Evolutionary conservation across 78 protist genomes (phyloP), one percentile per base, ranked within the genome.

Genomic region (Tieghemostelium lacteum): DNA sequence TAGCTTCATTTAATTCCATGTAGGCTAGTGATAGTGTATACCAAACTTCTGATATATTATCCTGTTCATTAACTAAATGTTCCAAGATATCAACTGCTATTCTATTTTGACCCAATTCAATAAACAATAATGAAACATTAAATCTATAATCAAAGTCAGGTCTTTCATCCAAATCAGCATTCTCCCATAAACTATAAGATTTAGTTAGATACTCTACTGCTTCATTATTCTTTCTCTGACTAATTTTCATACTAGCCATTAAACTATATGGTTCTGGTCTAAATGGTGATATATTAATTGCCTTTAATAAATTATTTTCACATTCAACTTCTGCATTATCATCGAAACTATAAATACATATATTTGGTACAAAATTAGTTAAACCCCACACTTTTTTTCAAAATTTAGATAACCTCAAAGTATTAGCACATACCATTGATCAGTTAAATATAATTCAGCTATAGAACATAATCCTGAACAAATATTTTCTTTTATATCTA

Each of bases 41-140:
- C 88, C 87, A 77, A n/a, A 88, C 24, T 49, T 88, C 93, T 7
- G 93, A 86, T n/a, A 88, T 88, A 49, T 88, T 75, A 54, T 88
- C 93, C 45, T 88, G 88, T 66, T 88, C 87, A 42, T 73, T 52
- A 0, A 88, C 83, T 22, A 88, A 40, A 29, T 66, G 60, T 40
- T 88, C 93, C 8, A 75, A 75, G 2, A 88, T 88, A 16, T 75
- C 87, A 0, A 88, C 86, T 0, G 93, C 93, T 0, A 50, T 34
- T 26, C 87, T 57, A 71, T 50, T 24, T 42, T 88, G 77, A 28
- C 49, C 37, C 61, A 88, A 88, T 10, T 88, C 93, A 3, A 88
- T 40, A 65, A 88, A 88, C 34, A 88, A 26, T 26, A 42, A 63
- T 60, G 87, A 57, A n/a, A 75, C 52, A 26, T 42, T 75, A 54